These are phyloP conservation scores for Gonium pectorale DNA, from an alignment of 139 green algal genomes.

Conservation along the genomic window DNA sequence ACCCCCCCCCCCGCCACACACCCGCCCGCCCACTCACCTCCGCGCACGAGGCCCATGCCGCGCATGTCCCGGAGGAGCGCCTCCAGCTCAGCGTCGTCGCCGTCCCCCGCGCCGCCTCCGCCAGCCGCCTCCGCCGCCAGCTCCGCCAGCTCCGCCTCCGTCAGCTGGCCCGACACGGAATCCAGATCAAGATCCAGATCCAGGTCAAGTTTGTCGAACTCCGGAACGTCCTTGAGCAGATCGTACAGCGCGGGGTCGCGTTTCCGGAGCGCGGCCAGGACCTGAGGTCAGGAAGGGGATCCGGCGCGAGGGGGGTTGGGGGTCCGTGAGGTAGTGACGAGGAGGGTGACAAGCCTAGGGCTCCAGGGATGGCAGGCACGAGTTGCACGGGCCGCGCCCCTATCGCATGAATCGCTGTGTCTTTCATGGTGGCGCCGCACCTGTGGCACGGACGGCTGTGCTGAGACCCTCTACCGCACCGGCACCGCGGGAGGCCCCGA, in stretches of 20 bases:
- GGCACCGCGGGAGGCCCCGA: too few species aligned
- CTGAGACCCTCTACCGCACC: too few species aligned
- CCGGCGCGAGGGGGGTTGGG: too few species aligned
- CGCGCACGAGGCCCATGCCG: slow-evolving; percentile 1
- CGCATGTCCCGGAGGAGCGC: slow-evolving; percentile 27
- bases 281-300: too few species aligned
- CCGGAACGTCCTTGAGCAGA: slow-evolving; percentile 39
- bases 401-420: too few species aligned
- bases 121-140: slow-evolving; percentile 25
- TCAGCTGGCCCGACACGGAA: background rate
- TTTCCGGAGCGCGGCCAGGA: slow-evolving; percentile 10
- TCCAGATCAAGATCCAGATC: slow-evolving; percentile 32
- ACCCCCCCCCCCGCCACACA: background rate
- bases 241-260: slow-evolving; percentile 47
- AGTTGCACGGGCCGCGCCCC: too few species aligned
- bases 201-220: slow-evolving; percentile 34
- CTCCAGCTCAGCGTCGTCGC: slow-evolving; percentile 16
- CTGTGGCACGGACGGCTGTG: too few species aligned
- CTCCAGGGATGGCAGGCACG: too few species aligned
- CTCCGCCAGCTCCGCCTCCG: slow-evolving; percentile 18
- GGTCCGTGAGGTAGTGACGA: too few species aligned
- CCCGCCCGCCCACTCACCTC: background rate
- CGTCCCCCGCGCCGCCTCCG: background rate
- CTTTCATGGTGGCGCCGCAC: too few species aligned
- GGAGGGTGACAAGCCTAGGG: too few species aligned